These are phyloP conservation scores for Penicillium palitans DNA, from an alignment of 2,329 filamentous ascomycete genomes.

Conservation along the genomic window DNA sequence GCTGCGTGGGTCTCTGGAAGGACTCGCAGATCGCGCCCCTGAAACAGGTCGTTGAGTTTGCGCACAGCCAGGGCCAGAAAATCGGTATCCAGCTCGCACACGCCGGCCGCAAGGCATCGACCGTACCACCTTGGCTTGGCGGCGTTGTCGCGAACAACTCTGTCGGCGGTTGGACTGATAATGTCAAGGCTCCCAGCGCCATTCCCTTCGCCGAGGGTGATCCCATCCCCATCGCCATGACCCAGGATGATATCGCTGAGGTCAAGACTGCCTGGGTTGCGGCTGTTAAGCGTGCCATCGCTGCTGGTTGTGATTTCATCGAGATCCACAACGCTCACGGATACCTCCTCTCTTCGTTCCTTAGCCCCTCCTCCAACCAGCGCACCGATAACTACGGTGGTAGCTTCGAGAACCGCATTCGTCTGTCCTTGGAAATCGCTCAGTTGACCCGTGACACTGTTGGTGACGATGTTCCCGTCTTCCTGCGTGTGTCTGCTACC, in stretches of 20 bases:
- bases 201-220: constrained; percentile 64
- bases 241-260: constrained; percentile 64
- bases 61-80: constrained; percentile 75
- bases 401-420: constrained; percentile 62
- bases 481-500: constrained; percentile 69
- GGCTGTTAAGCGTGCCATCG: constrained; percentile 60
- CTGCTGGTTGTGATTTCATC: constrained; percentile 73
- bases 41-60: constrained; percentile 68
- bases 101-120: constrained; percentile 67
- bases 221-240: constrained; percentile 67
- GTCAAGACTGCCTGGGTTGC: constrained; percentile 64
- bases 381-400: constrained; percentile 61
- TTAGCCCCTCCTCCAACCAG: constrained; percentile 67
- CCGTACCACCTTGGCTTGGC: constrained; percentile 54
- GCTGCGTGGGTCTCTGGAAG: constrained; percentile 66
- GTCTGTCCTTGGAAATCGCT: constrained; percentile 67
- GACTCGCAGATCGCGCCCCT: constrained; percentile 78
- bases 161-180: constrained; percentile 56
- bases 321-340: constrained; percentile 80
- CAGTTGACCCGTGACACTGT: constrained; percentile 63
- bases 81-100: constrained; percentile 81
- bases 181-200: constrained; percentile 59
- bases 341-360: constrained; percentile 70
- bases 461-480: constrained; percentile 67
- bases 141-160: constrained; percentile 49